Evolutionary conservation across 2,329 filamentous ascomycete genomes (phyloP).

Genomic region (Samsoniella hepiali): DNA sequence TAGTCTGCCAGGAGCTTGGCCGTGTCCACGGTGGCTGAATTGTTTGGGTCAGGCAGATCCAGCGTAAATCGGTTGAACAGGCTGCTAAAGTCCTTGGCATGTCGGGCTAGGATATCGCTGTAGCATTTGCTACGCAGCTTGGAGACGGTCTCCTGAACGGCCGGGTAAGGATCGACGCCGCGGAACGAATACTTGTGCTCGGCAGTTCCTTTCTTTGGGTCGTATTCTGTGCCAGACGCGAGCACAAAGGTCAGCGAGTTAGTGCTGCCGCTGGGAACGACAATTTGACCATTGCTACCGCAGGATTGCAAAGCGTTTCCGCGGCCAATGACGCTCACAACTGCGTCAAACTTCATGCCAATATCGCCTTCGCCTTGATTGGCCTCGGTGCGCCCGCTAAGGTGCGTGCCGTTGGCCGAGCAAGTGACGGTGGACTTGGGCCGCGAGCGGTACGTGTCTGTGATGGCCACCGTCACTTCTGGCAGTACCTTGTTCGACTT

Average conservation of each 20-base stretch:
- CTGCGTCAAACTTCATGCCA: slow-evolving; percentile 20
- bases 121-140: neutral
- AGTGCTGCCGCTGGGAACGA: neutral
- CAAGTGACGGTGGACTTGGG: slow-evolving; percentile 12
- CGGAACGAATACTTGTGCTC: neutral
- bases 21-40: slow-evolving; percentile 40
- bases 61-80: slow-evolving; percentile 41
- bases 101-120: slow-evolving; percentile 19
- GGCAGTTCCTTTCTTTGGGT: neutral
- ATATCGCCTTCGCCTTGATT: slow-evolving; percentile 17
- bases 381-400: slow-evolving; percentile 18
- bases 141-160: neutral
- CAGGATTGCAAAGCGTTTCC: neutral
- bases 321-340: neutral
- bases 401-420: slow-evolving; percentile 9
- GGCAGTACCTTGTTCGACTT: slow-evolving; percentile 19
- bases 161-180: neutral
- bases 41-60: slow-evolving; percentile 41
- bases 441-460: slow-evolving; percentile 18
- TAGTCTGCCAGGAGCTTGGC: slow-evolving; percentile 15
- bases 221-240: neutral
- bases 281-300: neutral
- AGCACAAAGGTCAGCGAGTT: neutral
- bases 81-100: slow-evolving; percentile 40
- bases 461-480: slow-evolving; percentile 12